Base-by-base conservation (phyloP, 2,329 filamentous ascomycete genomes). In the Colletotrichum trifolii region DNA sequence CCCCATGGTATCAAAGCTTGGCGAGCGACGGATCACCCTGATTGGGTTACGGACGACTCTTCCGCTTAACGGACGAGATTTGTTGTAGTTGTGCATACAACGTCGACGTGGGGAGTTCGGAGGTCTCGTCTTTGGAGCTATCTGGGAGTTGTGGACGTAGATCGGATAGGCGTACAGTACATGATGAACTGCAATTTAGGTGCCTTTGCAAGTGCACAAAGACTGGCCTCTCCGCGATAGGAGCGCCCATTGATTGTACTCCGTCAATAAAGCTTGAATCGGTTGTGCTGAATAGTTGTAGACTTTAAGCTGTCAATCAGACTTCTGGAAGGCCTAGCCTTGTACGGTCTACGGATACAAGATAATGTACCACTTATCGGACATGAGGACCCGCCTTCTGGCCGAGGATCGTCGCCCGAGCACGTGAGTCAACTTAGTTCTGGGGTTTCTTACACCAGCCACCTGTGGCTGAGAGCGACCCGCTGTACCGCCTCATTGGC, bases 1-100 rank as follows among this genome's bases (percentile, higher is more conserved):
- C 83, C 85, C 0, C 79, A 81, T 54, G 85, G 82, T 4, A 88
- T 90, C 68, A 85, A 82, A 69, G 82, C 83, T 2, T 90, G 88
- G 88, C 81, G 79, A 52, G 81, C 86, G 17, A 82, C 79, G 59
- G 85, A 90, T 40, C 81, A 89, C 60, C 86, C 88, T 2, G 80
- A 87, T 67, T 90, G 87, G 87, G 43, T 69, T 48, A 71, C 42
- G 10, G 12, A 36, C 15, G 54, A 64, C 12, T 25, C 49, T 15
- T 38, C 46, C 40, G 1, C 4, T 40, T 39, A 7, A 13, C 7
- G n/a, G 35, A 5, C 13, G n/a, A 6, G 4, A 12, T 9, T 36
- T 15, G 1, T 11, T 17, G 12, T 12, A 15, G 35, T 33, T 15
- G 9, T 34, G 15, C 10, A 35, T 39, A 40, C 35, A 59, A 47